Percentiles rank a stretch among this genome's conserved stretches.
Evolutionary conservation across 306 rosid genomes (phyloP).

Genomic region (Carpinus fangiana): DNA sequence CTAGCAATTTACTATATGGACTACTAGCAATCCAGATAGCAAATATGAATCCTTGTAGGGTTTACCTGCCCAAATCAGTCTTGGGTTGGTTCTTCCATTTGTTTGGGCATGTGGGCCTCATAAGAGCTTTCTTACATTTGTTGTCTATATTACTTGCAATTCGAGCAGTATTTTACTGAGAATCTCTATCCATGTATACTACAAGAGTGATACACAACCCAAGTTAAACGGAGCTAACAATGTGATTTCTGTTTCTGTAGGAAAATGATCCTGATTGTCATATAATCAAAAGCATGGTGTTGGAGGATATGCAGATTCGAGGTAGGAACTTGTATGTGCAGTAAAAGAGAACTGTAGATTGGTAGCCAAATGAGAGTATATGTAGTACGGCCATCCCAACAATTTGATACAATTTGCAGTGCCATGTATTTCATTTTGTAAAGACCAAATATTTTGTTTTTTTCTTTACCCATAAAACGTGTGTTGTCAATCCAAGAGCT

Average conservation of each 20-base stretch:
- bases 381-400: not conserved
- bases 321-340: not conserved
- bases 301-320: slow-evolving; percentile 7
- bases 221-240: not conserved
- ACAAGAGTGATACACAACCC: not conserved
- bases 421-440: not conserved
- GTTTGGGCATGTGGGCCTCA: no score
- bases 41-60: no score
- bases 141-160: no score
- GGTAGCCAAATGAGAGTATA: not conserved
- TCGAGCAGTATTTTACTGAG: no score
- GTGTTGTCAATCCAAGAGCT: not conserved
- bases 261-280: slow-evolving; percentile 29
- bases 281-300: not conserved
- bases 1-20: no score
- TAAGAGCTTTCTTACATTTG: no score
- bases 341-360: not conserved
- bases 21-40: no score
- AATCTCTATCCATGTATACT: not conserved
- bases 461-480: not conserved
- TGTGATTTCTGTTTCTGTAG: slow-evolving; percentile 19
- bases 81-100: no score
- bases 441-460: not conserved
- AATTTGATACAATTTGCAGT: not conserved
- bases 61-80: no score